Base-by-base conservation (phyloP, 176 grass and related monocot genomes). In the Lolium rigidum region DNA sequence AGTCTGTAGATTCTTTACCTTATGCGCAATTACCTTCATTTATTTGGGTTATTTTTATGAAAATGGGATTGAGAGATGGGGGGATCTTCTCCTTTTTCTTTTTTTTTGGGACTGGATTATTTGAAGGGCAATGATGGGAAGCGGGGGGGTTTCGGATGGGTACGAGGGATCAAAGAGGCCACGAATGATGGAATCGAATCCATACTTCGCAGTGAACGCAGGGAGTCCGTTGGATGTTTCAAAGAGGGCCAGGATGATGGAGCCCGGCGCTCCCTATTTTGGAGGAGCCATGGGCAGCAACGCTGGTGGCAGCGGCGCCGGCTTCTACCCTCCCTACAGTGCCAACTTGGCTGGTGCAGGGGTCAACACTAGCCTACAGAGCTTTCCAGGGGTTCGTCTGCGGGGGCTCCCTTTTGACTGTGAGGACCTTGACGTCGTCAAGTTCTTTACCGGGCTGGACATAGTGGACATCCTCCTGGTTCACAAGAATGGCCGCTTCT, bases 111-210 rank as follows among this genome's bases (percentile, higher is more conserved):
- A 87, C 86, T 94, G 82, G 80, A 90, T 92, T 89, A 92, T 87
- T 44, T 98, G 91, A 95, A 95, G 93, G 91, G 91, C 93, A 89
- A 92, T 95, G 91, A 90, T 93, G 85, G 89, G 89, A 91, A 82
- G 89, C 92, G 90, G 93, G 92, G 95, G 91, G 91, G 91, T 70
- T 91, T 93, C 91, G 78, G 93, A 95, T 90, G 92, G 92, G 95
- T 91, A 95, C 88, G 90, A 92, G 93, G 92, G 90, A 90, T 91
- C 93, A 98, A 98, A 98, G 93, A 95, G 92, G 88, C 89, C 88
- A 90, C 93, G 93, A 95, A 98, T 98, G 92, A 98, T 90, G 86
- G 96, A 98, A 93, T 98, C 96, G 79, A 95, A 95, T 95, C 96
- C 96, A 80, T 98, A 98, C 95, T 98, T 98, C 90, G 93, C 93